Base-by-base conservation (phyloP, 1,284 basidiomycete genomes). In the Ganoderma resinaceum region DNA sequence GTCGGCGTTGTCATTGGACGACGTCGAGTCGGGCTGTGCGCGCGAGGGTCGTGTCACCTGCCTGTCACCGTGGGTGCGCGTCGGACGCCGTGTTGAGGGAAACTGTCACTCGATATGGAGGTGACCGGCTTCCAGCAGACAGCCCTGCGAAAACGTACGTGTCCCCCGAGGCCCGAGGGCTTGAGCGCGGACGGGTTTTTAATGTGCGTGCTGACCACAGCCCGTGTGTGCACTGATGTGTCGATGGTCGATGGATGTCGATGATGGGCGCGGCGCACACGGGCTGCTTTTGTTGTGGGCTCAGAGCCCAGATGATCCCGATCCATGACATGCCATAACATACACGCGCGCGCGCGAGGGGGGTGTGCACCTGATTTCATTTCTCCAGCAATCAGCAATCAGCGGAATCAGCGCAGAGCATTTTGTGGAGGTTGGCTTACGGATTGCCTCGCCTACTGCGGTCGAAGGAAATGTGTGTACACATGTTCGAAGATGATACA, bases 1-100 rank as follows among this genome's bases (percentile, higher is more conserved):
- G 52, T 55, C 52, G 52, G 46, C 23, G 46, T 49, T 52, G 29
- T 46, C 43, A n/a, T n/a, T 9, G 42, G 43, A 46, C 43, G 43
- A 40, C 40, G 52, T 18, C 52, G 31, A 31, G n/a, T n/a, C n/a
- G n/a, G n/a, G n/a, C 52, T 55, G 31, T 33, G 52, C 31, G 55
- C 55, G 55, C 55, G 55, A 23, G 31, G 55, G 55, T 18, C 55
- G 31, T 58, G 55, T 37, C 55, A 58, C 31, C 33, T 37, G 31
- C 16, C 33, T 58, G 55, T 58, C 55, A 58, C 7, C 33, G 20
- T 37, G 55, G 33, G 55, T 31, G 55, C 33, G 33, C 20, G 55
- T 18, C 9, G 31, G 55, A 55, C 55, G 33, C 33, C 55, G 33
- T 58, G 33, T 37, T 58, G 55, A 58, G 55, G 20, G 55, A 58